Evolutionary conservation across 768 basidiomycete species (phyloP).

Genomic region (Lactarius indigo): DNA sequence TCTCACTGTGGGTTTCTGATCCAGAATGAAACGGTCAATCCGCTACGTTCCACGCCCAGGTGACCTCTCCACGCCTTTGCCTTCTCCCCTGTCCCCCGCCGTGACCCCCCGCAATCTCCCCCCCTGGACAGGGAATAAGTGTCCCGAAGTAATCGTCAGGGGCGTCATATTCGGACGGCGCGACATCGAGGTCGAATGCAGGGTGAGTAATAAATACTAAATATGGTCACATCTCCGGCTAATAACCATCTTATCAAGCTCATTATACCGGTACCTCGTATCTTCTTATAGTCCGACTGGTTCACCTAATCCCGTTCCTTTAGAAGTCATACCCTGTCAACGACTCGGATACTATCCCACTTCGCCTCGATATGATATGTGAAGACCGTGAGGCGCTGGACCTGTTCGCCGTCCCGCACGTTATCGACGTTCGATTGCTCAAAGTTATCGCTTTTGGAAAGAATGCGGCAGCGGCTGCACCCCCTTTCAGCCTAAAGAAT

Average conservation of each 20-base stretch:
- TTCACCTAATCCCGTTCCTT: not conserved
- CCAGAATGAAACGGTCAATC: slow-evolving; percentile 1
- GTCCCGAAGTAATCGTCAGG: slow-evolving; percentile 4
- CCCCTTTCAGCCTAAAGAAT: slow-evolving; percentile 1
- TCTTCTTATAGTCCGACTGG: not conserved
- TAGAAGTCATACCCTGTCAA: slow-evolving; percentile 6
- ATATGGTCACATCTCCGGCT: not conserved
- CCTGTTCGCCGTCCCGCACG: slow-evolving; percentile 4
- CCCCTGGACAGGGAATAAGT: slow-evolving; percentile 3
- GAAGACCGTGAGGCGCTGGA: slow-evolving; percentile 3
- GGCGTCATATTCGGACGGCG: slow-evolving; percentile 6
- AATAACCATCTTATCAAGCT: not conserved
- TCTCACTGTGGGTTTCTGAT: not conserved
- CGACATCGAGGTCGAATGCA: slow-evolving; percentile 18
- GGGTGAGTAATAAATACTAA: not conserved
- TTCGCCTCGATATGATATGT: slow-evolving; percentile 14
- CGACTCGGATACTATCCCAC: slow-evolving; percentile 15
- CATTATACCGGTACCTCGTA: slow-evolving; percentile 5
- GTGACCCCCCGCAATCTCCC: not conserved
- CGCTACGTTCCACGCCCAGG: not conserved
- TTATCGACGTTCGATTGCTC: slow-evolving; percentile 18
- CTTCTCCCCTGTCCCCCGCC: not conserved
- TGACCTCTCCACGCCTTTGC: not conserved
- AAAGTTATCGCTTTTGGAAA: slow-evolving; percentile 20
- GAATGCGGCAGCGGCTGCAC: not conserved